Base-by-base conservation (phyloP, 495 filamentous ascomycete genomes). In the Trichoderma orchidacearum region DNA sequence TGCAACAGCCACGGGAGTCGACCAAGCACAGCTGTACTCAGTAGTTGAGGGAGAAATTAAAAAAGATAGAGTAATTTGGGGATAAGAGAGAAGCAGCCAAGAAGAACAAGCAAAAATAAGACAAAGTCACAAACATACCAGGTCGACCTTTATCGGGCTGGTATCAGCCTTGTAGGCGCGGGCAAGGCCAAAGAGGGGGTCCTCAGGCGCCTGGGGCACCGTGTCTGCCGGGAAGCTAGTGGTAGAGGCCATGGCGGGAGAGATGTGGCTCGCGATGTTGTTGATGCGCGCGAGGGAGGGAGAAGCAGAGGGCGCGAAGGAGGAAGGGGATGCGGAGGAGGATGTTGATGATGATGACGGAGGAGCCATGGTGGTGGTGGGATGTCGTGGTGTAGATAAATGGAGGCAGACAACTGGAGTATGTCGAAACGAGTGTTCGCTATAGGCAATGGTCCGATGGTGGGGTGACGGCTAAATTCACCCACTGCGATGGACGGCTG, bases 141-240 rank as follows among this genome's bases (percentile, higher is more conserved):
- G 70, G 76, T 99, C 93, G 38, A 99, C 85, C 72, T 99, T 99
- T 66, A 87, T 83, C 54, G 86, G 80, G 64, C 82, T 87, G 35
- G 80, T 77, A 62, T 99, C 93, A 45, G 86, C 86, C 62, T 82
- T 81, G 75, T 85, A 97, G 53, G 90, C 90, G 61, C 86, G 82
- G 80, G 91, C 89, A 58, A 99, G 72, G 36, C 93, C 91, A 65
- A 99, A 99, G 62, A 99, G 79, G 58, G 94, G 86, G 72, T 99
- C 93, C 67, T 95, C 89, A 35, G 94, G 90, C 50, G 94, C 93
- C 63, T 90, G 83, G 62, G 92, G 86, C 23, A 99, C 89, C 57
- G 77, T 77, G 65, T 88, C 82, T 55, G 86, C 72, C 35, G 83
- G 79, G 72, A 97, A 97, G 54, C 81, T 81, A 58, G 89, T 85